Base-by-base conservation (phyloP, 163 green algal genomes). In the Scenedesmus sp. region DNA sequence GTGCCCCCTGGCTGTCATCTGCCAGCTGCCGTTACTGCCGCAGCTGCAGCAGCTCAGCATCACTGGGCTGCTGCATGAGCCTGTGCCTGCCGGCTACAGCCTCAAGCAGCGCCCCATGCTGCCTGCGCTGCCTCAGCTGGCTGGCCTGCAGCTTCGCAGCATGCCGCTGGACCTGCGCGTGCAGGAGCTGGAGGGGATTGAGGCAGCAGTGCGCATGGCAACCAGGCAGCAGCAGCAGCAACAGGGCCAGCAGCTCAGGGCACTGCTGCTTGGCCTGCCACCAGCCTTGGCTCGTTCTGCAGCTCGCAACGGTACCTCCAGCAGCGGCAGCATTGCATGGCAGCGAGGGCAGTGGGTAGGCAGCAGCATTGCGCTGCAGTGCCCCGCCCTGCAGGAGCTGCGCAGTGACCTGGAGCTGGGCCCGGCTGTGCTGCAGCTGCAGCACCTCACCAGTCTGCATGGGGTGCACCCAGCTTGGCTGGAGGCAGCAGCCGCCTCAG, bases 111-210 rank as follows among this genome's bases (percentile, higher is more conserved):
- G 70, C 9, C 34, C 26, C 6, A 59, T 91, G 56, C 59, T 91
- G 60, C 88, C 77, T 15, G 59, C 9, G 6, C 76, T 91, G 77
- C 88, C 59, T 1, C 20, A 18, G 4, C 88, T 91, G 16, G 2
- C 23, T 12, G n/a, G 26, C 18, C 52, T 92, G 18, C 23, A 15
- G 46, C 79, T 92, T 0, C 26, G 34, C 26, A 57, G 54, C 8
- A 56, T 88, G 62, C 88, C 88, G 1, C n/a, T 92, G 70, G 88
- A 92, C 82, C 77, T 92, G 34, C 23, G 77, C 1, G 60, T 77
- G 12, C 59, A 87, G 9, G 88, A 92, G 88, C 56, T 67, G 18
- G 79, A 88, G 23, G 88, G n/a, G 20, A 90, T 84, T 73, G 82
- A 87, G 8, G 74, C 26, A 82, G 74, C 74, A 56, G 74, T 16